A percentile compares a stretch with the other conserved stretches of the same genome.
These are phyloP conservation scores for Salix arbutifolia DNA, from an alignment of 345 rosid genomes.

Conservation along the genomic window DNA sequence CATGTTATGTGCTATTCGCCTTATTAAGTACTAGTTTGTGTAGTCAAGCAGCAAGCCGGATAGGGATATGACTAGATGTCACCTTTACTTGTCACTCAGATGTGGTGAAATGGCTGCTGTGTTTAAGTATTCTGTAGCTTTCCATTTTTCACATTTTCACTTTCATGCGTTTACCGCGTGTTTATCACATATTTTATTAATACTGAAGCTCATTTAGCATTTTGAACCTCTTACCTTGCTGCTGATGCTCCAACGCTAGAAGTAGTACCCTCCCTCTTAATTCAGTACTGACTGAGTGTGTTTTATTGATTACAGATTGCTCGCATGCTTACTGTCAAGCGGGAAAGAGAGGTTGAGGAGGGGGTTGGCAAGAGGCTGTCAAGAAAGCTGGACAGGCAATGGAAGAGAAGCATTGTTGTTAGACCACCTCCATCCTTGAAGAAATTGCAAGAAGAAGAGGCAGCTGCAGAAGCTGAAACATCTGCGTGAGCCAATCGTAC, in stretches of 20 bases:
- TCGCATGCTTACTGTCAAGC: constrained; percentile 69
- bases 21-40: background rate
- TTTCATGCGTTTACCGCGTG: background rate
- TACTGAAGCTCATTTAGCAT: background rate
- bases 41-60: background rate
- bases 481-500: constrained; percentile 38
- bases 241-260: background rate
- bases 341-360: constrained; percentile 87
- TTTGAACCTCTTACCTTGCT: background rate
- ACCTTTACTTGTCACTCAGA: background rate
- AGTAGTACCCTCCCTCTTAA: background rate
- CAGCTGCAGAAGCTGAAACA: constrained; percentile 71
- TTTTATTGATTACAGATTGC: constrained; percentile 48
- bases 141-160: background rate
- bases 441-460: constrained; percentile 74
- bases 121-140: background rate
- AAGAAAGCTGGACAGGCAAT: constrained; percentile 79
- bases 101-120: background rate
- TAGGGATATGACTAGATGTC: background rate
- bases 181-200: background rate
- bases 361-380: constrained; percentile 84
- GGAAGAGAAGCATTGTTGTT: constrained; percentile 88
- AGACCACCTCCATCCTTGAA: constrained; percentile 78
- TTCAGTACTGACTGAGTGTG: background rate
- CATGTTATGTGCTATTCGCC: background rate